These are phyloP conservation scores for Verticillium nubilum DNA, from an alignment of 2,329 filamentous ascomycete genomes.

Conservation along the genomic window DNA sequence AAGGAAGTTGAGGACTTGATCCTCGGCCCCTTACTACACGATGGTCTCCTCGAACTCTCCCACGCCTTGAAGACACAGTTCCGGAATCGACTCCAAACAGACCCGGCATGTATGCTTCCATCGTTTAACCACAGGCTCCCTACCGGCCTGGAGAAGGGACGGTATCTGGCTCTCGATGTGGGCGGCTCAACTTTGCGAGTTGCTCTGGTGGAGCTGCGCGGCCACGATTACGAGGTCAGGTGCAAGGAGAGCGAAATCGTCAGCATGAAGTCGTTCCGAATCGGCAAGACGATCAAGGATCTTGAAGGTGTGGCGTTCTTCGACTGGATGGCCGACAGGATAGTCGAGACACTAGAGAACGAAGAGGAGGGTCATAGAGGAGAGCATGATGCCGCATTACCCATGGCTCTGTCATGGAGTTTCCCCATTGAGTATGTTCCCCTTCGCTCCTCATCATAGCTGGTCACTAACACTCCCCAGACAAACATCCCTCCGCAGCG, in stretches of 20 bases:
- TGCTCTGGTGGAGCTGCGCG: constrained; percentile 55
- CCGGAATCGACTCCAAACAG: constrained; percentile 42
- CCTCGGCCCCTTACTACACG: constrained; percentile 38
- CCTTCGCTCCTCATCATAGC: neutral
- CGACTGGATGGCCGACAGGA: constrained; percentile 61
- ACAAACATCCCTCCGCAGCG: constrained; percentile 58
- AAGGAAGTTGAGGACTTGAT: constrained; percentile 49
- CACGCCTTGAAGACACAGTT: constrained; percentile 49
- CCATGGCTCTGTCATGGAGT: constrained; percentile 61
- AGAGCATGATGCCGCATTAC: constrained; percentile 30
- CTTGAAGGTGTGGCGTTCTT: constrained; percentile 58
- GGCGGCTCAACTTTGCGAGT: constrained; percentile 64
- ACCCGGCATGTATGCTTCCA: constrained; percentile 57
- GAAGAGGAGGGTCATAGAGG: constrained; percentile 27
- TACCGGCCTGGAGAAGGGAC: constrained; percentile 52
- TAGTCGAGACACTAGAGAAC: constrained; percentile 48
- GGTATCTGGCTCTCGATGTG: constrained; percentile 61
- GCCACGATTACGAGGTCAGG: constrained; percentile 27
- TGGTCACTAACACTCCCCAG: constrained; percentile 28
- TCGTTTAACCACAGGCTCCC: constrained; percentile 62
- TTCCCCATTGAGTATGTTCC: constrained; percentile 61
- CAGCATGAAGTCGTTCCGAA: constrained; percentile 50
- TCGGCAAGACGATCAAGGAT: constrained; percentile 48
- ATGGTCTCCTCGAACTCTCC: constrained; percentile 41
- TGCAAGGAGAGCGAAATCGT: constrained; percentile 45